These are phyloP conservation scores for Gnaphalium uliginosum DNA, from an alignment of 129 eudicot species.

Conservation along the genomic window DNA sequence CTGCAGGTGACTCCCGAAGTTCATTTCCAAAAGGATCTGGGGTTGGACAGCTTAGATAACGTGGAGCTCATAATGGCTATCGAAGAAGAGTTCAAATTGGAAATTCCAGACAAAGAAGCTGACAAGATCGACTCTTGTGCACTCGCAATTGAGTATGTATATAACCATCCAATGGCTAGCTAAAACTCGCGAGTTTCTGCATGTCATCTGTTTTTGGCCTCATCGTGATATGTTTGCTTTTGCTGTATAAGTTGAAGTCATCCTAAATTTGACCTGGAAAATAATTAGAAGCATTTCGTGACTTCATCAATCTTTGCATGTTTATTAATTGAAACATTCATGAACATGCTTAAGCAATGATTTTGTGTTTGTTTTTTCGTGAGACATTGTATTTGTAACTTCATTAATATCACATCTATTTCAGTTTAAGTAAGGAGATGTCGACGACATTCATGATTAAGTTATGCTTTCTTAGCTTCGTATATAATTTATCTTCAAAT, in stretches of 20 bases:
- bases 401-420: neutral
- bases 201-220: constrained; percentile 25
- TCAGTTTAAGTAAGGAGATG: neutral
- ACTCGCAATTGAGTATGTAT: constrained; percentile 84
- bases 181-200: constrained; percentile 25
- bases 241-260: constrained; percentile 30
- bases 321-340: constrained; percentile 25
- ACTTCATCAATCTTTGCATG: constrained; percentile 32
- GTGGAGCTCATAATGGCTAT: constrained; percentile 97
- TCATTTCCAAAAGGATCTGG: constrained; percentile 88
- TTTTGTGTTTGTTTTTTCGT: neutral
- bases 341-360: constrained; percentile 21
- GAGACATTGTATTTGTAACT: constrained; percentile 29
- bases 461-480: neutral
- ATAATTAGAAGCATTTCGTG: constrained; percentile 35
- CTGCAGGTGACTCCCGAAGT: constrained; percentile 89
- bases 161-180: constrained; percentile 87
- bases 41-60: constrained; percentile 88
- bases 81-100: constrained; percentile 93
- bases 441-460: neutral
- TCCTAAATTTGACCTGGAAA: constrained; percentile 19
- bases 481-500: neutral
- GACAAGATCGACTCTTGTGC: constrained; percentile 85
- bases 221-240: constrained; percentile 17
- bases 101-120: constrained; percentile 96